Evolutionary conservation across 2,329 filamentous ascomycete genomes (phyloP).

Genomic region (Uncinocarpus reesii): DNA sequence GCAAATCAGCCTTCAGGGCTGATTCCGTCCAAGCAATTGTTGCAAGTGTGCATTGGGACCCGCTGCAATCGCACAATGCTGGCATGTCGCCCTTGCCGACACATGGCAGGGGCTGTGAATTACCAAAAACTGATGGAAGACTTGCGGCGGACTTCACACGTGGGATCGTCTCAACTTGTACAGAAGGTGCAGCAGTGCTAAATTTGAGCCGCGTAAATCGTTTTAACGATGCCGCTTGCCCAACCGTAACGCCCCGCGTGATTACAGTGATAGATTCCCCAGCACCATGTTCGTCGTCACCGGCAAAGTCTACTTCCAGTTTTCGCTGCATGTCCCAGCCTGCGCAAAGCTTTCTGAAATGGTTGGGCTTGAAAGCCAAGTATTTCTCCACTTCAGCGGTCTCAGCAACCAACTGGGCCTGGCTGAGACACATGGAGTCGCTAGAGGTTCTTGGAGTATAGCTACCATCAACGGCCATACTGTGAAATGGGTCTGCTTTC

Average conservation of each 20-base stretch:
- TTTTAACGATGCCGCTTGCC: slow-evolving; percentile 42
- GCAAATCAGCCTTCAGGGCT: slow-evolving; percentile 50
- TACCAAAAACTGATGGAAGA: slow-evolving; percentile 44
- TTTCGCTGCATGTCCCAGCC: slow-evolving; percentile 87
- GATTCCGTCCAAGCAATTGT: slow-evolving; percentile 54
- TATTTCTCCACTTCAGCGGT: slow-evolving; percentile 73
- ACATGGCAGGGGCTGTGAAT: slow-evolving; percentile 19
- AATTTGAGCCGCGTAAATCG: slow-evolving; percentile 49
- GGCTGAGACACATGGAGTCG: slow-evolving; percentile 58
- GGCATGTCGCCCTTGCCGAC: not conserved
- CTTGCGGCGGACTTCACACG: slow-evolving; percentile 18
- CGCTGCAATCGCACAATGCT: not conserved
- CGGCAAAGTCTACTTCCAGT: slow-evolving; percentile 80
- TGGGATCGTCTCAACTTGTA: slow-evolving; percentile 17
- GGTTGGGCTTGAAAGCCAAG: slow-evolving; percentile 58
- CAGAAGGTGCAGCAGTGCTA: slow-evolving; percentile 18
- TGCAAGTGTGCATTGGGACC: not conserved
- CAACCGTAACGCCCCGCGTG: slow-evolving; percentile 57
- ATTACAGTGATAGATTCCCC: slow-evolving; percentile 71
- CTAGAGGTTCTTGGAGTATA: slow-evolving; percentile 75
- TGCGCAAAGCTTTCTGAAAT: slow-evolving; percentile 67
- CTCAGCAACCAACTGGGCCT: slow-evolving; percentile 62
- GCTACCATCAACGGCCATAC: slow-evolving; percentile 56
- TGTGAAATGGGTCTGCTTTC: slow-evolving; percentile 61
- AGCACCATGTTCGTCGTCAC: slow-evolving; percentile 62